A percentile compares a stretch with the other conserved stretches of the same genome.
phyloP scores from a whole-genome alignment of 257 asterid genomes.

The Coffea eugenioides region DNA sequence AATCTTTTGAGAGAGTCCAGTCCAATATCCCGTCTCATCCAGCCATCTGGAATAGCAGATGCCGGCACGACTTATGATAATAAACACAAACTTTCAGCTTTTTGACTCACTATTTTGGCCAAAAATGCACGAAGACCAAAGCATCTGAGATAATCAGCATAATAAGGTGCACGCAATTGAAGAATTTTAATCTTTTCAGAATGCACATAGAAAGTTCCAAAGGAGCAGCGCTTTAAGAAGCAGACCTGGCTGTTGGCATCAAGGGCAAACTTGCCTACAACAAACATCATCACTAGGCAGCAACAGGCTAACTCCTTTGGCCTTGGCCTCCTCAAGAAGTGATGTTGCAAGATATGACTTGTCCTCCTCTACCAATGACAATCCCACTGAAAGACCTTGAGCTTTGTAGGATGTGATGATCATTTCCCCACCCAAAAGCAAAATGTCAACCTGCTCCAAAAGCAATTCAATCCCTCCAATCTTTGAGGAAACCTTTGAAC shows the following conservation, averaged over 20 bases:
- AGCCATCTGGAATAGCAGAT: conserved; percentile 75
- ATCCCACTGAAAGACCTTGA: conserved; percentile 82
- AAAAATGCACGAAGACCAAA: background rate
- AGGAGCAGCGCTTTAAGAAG: conserved; percentile 2
- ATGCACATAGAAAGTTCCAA: background rate
- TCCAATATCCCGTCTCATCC: conserved; percentile 92
- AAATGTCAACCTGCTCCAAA: conserved; percentile 61
- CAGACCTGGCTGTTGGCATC: conserved; percentile 85
- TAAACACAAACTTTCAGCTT: background rate
- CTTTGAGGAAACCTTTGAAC: conserved; percentile 89
- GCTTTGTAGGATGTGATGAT: conserved; percentile 93
- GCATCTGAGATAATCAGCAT: background rate
- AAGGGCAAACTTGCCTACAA: conserved; percentile 84
- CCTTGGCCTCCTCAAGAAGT: conserved; percentile 72
- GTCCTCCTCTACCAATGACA: conserved; percentile 87
- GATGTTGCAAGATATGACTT: conserved; percentile 79
- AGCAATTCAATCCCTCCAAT: conserved; percentile 90
- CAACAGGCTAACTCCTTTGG: conserved; percentile 73
- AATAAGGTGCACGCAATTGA: background rate
- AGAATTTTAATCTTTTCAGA: background rate
- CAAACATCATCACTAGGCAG: conserved; percentile 70
- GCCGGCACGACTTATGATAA: conserved; percentile 63
- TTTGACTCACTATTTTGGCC: background rate
- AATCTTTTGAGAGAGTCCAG: conserved; percentile 82
- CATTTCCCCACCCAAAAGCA: conserved; percentile 90